phyloP scores from a whole-genome alignment of 805 yeast genomes.

The Saccharomycopsis babjevae region DNA sequence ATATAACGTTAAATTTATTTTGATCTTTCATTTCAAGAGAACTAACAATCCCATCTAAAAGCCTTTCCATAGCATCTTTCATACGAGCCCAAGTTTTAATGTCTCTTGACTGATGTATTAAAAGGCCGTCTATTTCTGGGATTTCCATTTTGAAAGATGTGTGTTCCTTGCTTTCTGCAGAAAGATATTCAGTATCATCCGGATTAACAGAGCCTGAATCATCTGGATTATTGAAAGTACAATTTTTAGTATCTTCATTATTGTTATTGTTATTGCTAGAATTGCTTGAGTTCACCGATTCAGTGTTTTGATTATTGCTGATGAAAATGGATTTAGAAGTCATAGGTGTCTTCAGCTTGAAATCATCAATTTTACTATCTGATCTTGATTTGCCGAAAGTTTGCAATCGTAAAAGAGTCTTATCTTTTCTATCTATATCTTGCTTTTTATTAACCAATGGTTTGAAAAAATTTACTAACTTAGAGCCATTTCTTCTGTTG shows the following conservation, averaged over 20 bases:
- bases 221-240: background rate
- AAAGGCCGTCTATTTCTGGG: constrained; percentile 26
- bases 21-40: constrained; percentile 43
- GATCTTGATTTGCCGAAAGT: background rate
- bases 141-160: background rate
- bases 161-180: background rate
- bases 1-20: constrained; percentile 42
- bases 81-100: constrained; percentile 50
- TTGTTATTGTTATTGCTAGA: background rate
- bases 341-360: background rate
- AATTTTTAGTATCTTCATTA: background rate
- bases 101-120: constrained; percentile 53
- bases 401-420: background rate
- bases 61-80: constrained; percentile 36
- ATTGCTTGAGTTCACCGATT: background rate
- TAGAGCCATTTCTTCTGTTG: constrained; percentile 4
- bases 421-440: background rate
- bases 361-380: background rate
- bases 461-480: constrained; percentile 11
- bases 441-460: constrained; percentile 1
- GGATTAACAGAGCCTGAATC: background rate
- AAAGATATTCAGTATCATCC: background rate
- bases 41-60: constrained; percentile 39
- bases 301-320: background rate
- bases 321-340: background rate